Evolutionary conservation across 305 asterid genomes (phyloP).

Genomic region (Caryopteris hybrid): DNA sequence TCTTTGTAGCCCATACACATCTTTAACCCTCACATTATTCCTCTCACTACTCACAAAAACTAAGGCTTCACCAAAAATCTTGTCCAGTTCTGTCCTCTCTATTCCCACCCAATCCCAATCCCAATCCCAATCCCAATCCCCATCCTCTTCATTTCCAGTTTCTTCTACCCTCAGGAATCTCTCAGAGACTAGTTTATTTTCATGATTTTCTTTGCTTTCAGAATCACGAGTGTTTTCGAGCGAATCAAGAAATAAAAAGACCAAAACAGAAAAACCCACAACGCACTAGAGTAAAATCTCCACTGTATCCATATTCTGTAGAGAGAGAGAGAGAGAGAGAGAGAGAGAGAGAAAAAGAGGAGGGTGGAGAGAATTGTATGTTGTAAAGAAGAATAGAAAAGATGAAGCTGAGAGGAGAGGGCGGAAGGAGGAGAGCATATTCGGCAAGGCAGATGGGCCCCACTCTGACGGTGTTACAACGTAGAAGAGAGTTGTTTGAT

Average conservation of each 20-base stretch:
- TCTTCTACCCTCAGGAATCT: background rate
- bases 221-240: slow-evolving; percentile 5
- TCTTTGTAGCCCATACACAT: too few relatives aligned
- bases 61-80: slow-evolving; percentile 52
- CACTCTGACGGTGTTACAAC: too few relatives aligned
- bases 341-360: background rate
- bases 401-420: too few relatives aligned
- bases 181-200: too few relatives aligned
- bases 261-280: slow-evolving; percentile 26
- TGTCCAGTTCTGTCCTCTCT: too few relatives aligned
- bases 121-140: background rate
- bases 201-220: background rate
- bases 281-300: slow-evolving; percentile 22
- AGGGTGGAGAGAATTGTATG: background rate
- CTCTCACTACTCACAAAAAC: too few relatives aligned
- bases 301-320: slow-evolving; percentile 26
- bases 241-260: slow-evolving; percentile 14
- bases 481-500: too few relatives aligned
- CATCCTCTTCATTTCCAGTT: slow-evolving; percentile 6
- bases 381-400: background rate
- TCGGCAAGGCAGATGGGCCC: too few relatives aligned
- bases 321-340: background rate
- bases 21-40: too few relatives aligned
- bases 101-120: slow-evolving; percentile 77
- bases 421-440: background rate